Base-by-base conservation (phyloP, 768 basidiomycete genomes). In the Infundibulicybe gibba region DNA sequence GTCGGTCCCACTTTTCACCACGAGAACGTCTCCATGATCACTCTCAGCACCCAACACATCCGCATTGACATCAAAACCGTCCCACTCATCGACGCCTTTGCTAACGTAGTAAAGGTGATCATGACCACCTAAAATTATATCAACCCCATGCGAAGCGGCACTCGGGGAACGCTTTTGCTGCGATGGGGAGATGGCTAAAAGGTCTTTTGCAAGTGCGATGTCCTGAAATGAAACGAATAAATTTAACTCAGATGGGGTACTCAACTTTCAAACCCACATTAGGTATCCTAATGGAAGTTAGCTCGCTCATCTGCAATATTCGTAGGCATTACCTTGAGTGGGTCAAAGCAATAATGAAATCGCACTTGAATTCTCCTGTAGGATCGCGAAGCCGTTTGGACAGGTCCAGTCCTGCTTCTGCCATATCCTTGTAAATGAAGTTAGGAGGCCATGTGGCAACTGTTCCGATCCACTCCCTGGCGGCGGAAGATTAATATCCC, bases 1-100 rank as follows among this genome's bases (percentile, higher is more conserved):
- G 65, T 95, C 91, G 2, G 85, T 88, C 6, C 93, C 93, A 57
- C 89, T 92, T 65, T 94, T 94, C 49, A 93, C 69, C 15, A 87
- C 72, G 15, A 90, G 68, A 25, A 87, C 70, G 41, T 87, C 81
- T 3, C 87, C 87, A 1, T 77, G 57, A 53, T 90, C 89, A n/a
- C 67, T 70, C 55, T 90, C 87, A 5, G 81, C 80, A 21, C 87
- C 91, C 13, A 85, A 73, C 21, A 77, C 73, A 3, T 69, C 61
- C 38, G 72, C 54, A 3, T 61, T 65, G 15, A 72, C 58, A 51
- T 90, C 78, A 49, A 81, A 85, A 44, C 72, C 76, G 20, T 86
- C 79, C 88, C 88, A 91, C 4, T 68, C 60, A 34, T 68, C 73
- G 13, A 81, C 76, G 9, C 87, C 90, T 53, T 74, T 79, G 32